Conservation (phyloP, 2,329 filamentous ascomycete species). For the Epichloe coenophiala region DNA sequence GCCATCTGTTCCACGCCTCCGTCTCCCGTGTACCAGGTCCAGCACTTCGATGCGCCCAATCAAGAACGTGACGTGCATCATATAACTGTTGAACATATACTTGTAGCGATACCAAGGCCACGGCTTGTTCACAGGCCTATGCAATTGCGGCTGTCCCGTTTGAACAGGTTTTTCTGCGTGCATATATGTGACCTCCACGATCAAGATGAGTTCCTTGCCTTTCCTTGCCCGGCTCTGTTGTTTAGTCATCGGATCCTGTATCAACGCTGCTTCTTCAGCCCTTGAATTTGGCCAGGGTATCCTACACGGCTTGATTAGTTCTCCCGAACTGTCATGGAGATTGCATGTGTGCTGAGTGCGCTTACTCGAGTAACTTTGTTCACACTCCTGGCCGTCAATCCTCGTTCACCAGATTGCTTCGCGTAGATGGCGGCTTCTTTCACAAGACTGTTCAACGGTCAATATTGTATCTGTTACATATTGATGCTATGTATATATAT, state of each 20-base stretch:
- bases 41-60: background rate
- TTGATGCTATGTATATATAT: background rate
- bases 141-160: background rate
- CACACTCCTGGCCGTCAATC: slow-evolving; percentile 61
- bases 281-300: slow-evolving; percentile 54
- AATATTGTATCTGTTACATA: background rate
- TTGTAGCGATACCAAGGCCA: background rate
- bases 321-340: background rate
- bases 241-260: background rate
- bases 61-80: background rate
- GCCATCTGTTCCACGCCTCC: background rate
- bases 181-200: background rate
- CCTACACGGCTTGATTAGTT: slow-evolving; percentile 27
- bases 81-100: background rate
- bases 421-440: slow-evolving; percentile 68
- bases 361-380: slow-evolving; percentile 62
- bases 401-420: slow-evolving; percentile 59
- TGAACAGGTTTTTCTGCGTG: background rate
- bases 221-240: background rate
- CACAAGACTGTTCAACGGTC: slow-evolving; percentile 43
- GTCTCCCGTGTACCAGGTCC: background rate
- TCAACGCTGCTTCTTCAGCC: slow-evolving; percentile 30
- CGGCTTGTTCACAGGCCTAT: background rate
- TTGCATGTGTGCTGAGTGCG: slow-evolving; percentile 11
- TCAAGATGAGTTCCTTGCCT: background rate